Percentiles rank a stretch among this genome's conserved stretches.
Evolutionary conservation across 768 basidiomycete species (phyloP).

Genomic region (Panaeolus cyanescens): DNA sequence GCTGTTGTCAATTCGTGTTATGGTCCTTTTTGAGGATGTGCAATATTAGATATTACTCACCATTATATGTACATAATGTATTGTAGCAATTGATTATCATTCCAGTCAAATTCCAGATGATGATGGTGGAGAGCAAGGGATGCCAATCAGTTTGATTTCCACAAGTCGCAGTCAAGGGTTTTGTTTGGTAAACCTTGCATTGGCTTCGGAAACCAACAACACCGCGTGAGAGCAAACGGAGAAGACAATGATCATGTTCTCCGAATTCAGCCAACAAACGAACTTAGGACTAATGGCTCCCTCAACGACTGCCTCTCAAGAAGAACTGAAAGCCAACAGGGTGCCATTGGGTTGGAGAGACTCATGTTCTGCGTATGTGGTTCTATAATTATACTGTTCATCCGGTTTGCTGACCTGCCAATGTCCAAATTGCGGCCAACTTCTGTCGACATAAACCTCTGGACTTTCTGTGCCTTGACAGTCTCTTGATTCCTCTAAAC

Average conservation of each 20-base stretch:
- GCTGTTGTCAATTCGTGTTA: background rate
- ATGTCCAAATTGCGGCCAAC: background rate
- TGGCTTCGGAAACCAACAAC: background rate
- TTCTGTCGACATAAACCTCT: background rate
- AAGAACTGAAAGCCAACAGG: conserved; percentile 71
- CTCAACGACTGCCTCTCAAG: conserved; percentile 79
- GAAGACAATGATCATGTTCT: conserved; percentile 4
- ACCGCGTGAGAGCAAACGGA: background rate
- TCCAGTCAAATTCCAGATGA: background rate
- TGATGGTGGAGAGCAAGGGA: background rate
- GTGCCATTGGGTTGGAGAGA: conserved; percentile 88
- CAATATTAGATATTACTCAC: background rate
- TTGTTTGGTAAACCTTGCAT: background rate
- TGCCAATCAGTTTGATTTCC: background rate
- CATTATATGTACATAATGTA: background rate
- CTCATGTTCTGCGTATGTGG: conserved; percentile 84
- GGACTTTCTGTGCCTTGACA: conserved; percentile 27
- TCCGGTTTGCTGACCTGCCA: background rate
- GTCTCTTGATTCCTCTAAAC: conserved; percentile 86
- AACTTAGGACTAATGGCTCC: conserved; percentile 53
- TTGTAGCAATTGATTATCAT: background rate
- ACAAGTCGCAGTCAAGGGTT: background rate
- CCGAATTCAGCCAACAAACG: conserved; percentile 16
- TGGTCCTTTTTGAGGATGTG: background rate
- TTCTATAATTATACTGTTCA: background rate